Evolutionary conservation across 1,284 basidiomycete species (phyloP), one percentile per base, ranked within the genome.

Genomic region (Trichosporon ovoides): DNA sequence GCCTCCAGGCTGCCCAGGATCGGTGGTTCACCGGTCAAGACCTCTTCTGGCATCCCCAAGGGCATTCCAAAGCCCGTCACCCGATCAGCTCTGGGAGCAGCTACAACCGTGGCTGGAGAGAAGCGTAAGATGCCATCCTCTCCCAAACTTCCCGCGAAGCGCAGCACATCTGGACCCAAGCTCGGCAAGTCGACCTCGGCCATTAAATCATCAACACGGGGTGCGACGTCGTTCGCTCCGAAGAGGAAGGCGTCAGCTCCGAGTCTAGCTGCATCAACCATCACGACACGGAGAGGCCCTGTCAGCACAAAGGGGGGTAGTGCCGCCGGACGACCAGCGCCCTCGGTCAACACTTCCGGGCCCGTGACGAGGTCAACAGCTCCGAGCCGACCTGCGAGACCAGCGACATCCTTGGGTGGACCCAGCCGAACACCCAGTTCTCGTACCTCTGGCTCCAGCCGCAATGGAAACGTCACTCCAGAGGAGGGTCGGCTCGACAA

Each of bases 61-160:
- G 43, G 43, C 16, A 48, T 48, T 22, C 43, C 43, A 22, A 48
- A 48, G 24, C 43, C 43, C 43, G 43, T 48, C 43, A 48, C 43
- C 16, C 43, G 43, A 31, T 48, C 43, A 48, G 43, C 43, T 14
- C 28, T 48, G 28, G 43, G 43, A 22, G 24, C 10, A 12, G 28
- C 37, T 20, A 24, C 55, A 11, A 34, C 53, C 6, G 51, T 38
- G 1, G 48, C 51, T 1, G 53, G 22, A 7, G 43, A 38, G 19
- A 75, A 75, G 57, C 66, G 73, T 33, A 72, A 74, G 64, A 14
- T 57, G 4, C 68, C 71, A 10, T 63, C 65, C 0, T 70, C 69
- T 0, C 68, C 71, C 5, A 55, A 57, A 1, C 57, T 64, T 3
- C 56, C 63, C 2, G 62, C 66, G 13, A 73, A 73, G 54, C 63